These are phyloP conservation scores for Amborella trichopoda DNA, from an alignment of 164 flowering plant genomes.

Conservation along the genomic window DNA sequence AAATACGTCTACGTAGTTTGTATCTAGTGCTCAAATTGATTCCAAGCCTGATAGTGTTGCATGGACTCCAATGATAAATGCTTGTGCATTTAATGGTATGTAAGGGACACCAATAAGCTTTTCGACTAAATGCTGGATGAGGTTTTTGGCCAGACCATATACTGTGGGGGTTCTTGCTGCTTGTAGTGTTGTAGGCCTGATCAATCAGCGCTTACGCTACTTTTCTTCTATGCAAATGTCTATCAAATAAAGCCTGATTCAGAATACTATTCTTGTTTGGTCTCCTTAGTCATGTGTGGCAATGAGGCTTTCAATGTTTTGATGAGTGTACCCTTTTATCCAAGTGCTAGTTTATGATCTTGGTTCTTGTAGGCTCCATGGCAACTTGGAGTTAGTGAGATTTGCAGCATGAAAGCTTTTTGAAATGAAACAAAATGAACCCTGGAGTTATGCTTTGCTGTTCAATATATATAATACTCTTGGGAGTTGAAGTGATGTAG, in stretches of 20 bases:
- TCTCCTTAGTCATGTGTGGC: conserved; percentile 58
- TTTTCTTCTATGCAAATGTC: conserved; percentile 32
- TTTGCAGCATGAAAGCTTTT: conserved; percentile 48
- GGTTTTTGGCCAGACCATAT: conserved; percentile 36
- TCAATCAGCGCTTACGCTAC: conserved; percentile 36
- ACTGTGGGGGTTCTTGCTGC: conserved; percentile 56
- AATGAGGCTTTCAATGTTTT: conserved; percentile 36
- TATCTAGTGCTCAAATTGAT: conserved; percentile 21
- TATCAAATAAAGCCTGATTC: conserved; percentile 31
- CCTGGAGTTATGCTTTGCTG: conserved; percentile 34
- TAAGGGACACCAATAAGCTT: conserved; percentile 24
- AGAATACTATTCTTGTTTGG: conserved; percentile 68
- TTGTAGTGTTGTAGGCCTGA: conserved; percentile 53
- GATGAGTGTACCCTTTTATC: conserved; percentile 24
- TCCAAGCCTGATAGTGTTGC: conserved; percentile 32
- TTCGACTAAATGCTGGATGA: conserved; percentile 37
- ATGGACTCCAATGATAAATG: conserved; percentile 53
- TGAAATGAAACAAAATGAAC: conserved; percentile 30
- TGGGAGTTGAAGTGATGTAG: conserved; percentile 44
- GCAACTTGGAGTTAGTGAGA: conserved; percentile 24
- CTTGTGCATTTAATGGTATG: conserved; percentile 46
- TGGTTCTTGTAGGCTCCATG: conserved; percentile 47
- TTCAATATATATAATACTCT: conserved; percentile 44
- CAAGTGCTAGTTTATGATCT: conserved; percentile 20
- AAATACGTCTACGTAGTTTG: conserved; percentile 43